Evolutionary conservation across 2,329 filamentous ascomycete genomes (phyloP), one percentile per base, ranked within the genome.

Genomic region (Fusarium sp.): DNA sequence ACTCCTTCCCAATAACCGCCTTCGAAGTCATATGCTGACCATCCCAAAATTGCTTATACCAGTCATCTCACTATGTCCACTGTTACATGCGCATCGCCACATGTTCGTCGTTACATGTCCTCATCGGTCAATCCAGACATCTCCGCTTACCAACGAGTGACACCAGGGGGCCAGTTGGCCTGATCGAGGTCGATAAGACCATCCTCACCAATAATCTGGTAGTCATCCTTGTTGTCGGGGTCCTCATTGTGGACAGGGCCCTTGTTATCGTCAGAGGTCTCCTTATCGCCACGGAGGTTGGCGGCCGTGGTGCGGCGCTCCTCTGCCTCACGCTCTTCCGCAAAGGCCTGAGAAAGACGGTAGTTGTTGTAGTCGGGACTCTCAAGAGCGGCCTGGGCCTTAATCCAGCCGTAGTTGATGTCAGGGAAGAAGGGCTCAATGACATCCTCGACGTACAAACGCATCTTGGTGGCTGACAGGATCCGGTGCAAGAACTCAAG

Each of bases 171-270:
- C 23, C 41, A 50, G 36, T 51, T 51, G 25, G 48, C 48, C 8
- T 41, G 18, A 17, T 51, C 48, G 8, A 51, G 36, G 48, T 51
- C 29, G 14, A 51, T 51, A 2, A 43, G 15, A 10, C 48, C 48
- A 10, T 51, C 36, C 3, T 20, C 48, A 9, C 27, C 29, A 14
- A 31, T 14, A 6, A 13, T 13, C 29, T 31, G 29, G 29, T 4
- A 11, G 29, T 3, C 29, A 31, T 31, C 29, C 29, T 31, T 13
- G 11, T 31, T 11, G 29, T 31, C 13, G 13, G 11, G 4, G 10
- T 31, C 36, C 3, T 17, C 36, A 9, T 25, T 20, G 1, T 41
- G 13, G 1, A 5, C 23, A 25, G n/a, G 41, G 47, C 8, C 36
- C 37, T 29, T 11, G 27, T 11, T 29, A 9, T 2, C 46, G 33